Evolutionary conservation across 2,329 filamentous ascomycete species (phyloP).

Genomic region (Juglanconis sp.): DNA sequence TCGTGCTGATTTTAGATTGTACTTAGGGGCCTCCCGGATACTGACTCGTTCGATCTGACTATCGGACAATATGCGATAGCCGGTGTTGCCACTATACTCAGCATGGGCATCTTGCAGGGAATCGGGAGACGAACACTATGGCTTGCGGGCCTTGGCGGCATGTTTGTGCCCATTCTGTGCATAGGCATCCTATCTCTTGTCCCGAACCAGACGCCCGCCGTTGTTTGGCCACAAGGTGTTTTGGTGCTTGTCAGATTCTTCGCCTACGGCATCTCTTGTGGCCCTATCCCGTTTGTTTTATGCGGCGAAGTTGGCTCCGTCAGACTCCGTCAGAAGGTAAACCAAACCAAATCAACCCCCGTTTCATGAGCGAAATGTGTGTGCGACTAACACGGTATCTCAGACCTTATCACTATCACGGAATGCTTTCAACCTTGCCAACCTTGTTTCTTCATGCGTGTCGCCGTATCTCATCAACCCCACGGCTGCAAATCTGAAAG

Average conservation of each 20-base stretch:
- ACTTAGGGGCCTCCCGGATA: neutral
- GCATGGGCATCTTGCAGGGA: neutral
- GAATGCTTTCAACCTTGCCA: slow-evolving; percentile 1
- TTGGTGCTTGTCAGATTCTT: neutral
- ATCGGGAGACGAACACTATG: slow-evolving; percentile 1
- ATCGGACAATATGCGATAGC: slow-evolving; percentile 4
- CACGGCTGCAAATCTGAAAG: neutral
- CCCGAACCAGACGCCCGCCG: neutral
- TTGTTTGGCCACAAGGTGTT: neutral
- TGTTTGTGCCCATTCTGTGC: slow-evolving; percentile 1
- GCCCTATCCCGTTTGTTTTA: neutral
- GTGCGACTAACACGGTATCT: neutral
- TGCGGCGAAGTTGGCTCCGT: slow-evolving; percentile 4
- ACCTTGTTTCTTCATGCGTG: neutral
- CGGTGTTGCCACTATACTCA: slow-evolving; percentile 1
- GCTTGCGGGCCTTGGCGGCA: slow-evolving; percentile 1
- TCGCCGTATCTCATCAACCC: slow-evolving; percentile 7
- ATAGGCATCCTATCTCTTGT: slow-evolving; percentile 1
- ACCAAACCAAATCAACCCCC: neutral
- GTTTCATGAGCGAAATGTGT: too few relatives aligned
- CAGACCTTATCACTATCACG: slow-evolving; percentile 1
- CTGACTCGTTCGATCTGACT: neutral
- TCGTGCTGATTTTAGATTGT: neutral
- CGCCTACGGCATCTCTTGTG: neutral
- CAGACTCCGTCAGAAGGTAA: neutral